These are phyloP conservation scores for Epichloe sylvatica DNA, from an alignment of 2,329 filamentous ascomycete genomes.

Conservation along the genomic window DNA sequence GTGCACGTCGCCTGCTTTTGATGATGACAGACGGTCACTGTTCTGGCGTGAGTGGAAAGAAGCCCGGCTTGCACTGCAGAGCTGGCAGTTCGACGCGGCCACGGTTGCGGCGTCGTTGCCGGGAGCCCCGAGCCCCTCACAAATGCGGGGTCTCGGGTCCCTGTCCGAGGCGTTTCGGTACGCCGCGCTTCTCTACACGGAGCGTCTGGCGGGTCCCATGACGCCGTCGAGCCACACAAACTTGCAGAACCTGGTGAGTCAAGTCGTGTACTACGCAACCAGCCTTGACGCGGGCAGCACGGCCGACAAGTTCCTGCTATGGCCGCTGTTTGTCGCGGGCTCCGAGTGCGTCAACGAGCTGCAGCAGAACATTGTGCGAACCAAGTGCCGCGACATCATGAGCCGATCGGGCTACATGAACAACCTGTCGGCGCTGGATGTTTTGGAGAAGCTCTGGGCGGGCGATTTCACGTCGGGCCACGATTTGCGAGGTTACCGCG, in stretches of 20 bases:
- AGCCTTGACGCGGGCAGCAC: conserved; percentile 57
- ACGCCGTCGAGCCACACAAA: conserved; percentile 59
- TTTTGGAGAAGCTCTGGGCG: conserved; percentile 74
- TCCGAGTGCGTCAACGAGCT: conserved; percentile 75
- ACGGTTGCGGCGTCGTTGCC: conserved; percentile 38
- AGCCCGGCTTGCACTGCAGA: conserved; percentile 59
- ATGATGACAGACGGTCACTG: conserved; percentile 48
- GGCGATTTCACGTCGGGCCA: conserved; percentile 31
- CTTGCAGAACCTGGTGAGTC: conserved; percentile 71
- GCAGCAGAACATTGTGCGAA: conserved; percentile 65
- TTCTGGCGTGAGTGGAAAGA: conserved; percentile 85
- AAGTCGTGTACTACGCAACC: conserved; percentile 71
- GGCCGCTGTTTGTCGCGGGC: conserved; percentile 83
- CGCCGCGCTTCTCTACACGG: conserved; percentile 76
- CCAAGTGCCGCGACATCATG: conserved; percentile 75
- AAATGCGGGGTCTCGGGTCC: conserved; percentile 61
- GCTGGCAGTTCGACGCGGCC: conserved; percentile 60
- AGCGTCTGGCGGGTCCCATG: conserved; percentile 67
- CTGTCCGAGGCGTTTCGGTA: conserved; percentile 86
- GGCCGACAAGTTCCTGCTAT: conserved; percentile 79
- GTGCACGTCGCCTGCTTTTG: conserved; percentile 31
- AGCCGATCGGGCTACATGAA: conserved; percentile 85
- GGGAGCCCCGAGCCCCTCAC: conserved; percentile 37
- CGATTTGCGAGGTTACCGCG: conserved; percentile 20
- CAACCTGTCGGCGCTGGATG: conserved; percentile 72